Evolutionary conservation across 345 rosid genomes (phyloP).

Genomic region (Eucalyptus curtisii): DNA sequence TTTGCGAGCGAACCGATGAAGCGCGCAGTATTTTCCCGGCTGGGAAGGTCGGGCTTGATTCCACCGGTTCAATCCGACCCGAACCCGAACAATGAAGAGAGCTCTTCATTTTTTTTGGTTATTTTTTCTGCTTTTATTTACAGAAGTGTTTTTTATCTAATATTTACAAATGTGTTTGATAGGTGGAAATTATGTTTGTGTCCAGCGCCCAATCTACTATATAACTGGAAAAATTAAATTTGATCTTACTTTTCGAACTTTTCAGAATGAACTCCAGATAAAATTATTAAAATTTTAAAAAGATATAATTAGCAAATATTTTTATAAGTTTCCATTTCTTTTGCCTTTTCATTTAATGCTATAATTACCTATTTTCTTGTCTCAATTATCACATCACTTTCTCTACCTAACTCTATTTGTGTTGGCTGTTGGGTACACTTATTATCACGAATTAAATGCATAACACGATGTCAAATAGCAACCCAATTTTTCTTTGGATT

Average conservation of each 20-base stretch:
- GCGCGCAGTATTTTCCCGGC: background rate
- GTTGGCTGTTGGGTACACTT: background rate
- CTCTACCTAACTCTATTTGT: background rate
- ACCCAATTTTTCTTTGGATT: background rate
- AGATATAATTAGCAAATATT: background rate
- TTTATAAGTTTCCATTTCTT: background rate
- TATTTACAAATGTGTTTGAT: background rate
- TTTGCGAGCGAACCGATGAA: background rate
- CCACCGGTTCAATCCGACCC: background rate
- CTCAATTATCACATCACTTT: background rate
- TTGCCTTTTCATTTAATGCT: background rate
- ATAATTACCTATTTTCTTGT: background rate
- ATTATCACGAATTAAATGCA: background rate
- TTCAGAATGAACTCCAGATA: background rate
- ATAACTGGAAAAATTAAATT: background rate
- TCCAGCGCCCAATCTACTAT: background rate
- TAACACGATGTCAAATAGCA: background rate
- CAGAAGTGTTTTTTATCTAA: too few relatives aligned
- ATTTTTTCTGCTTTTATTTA: background rate
- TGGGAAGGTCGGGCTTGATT: background rate
- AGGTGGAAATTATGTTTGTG: background rate
- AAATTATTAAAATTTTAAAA: background rate
- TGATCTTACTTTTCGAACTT: background rate
- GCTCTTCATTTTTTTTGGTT: rapidly evolving
- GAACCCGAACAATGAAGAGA: background rate